A percentile compares a stretch with the other conserved stretches of the same genome.
Evolutionary conservation across 2,329 filamentous ascomycete genomes (phyloP).

Genomic region (Xylariaceae sp.): DNA sequence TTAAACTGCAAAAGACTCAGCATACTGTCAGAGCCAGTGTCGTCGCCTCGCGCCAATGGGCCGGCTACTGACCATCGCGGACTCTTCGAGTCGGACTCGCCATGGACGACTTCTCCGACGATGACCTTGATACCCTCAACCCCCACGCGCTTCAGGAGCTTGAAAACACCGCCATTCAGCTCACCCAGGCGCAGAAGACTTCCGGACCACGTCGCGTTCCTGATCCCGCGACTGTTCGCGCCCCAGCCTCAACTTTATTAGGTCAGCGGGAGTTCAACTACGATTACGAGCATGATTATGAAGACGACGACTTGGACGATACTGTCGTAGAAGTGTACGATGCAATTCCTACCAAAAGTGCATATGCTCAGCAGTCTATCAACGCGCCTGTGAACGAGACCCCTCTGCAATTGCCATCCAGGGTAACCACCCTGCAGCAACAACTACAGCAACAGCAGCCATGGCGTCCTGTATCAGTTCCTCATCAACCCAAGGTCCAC

Average conservation of each 20-base stretch:
- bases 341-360: conserved; percentile 33
- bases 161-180: conserved; percentile 57
- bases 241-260: not conserved
- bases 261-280: not conserved
- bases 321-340: conserved; percentile 53
- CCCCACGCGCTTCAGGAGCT: conserved; percentile 54
- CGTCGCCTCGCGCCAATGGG: conserved; percentile 15
- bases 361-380: conserved; percentile 26
- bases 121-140: conserved; percentile 57
- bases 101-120: conserved; percentile 57
- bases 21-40: no score
- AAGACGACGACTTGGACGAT: conserved; percentile 55
- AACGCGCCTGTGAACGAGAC: conserved; percentile 1
- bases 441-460: conserved; percentile 6
- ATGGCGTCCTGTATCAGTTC: conserved; percentile 22
- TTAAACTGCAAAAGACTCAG: no score
- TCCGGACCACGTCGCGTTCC: conserved; percentile 16
- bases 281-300: conserved; percentile 37
- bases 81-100: conserved; percentile 36
- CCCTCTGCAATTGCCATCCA: conserved; percentile 8
- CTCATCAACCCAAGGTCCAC: no score
- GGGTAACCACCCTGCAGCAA: conserved; percentile 13
- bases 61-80: conserved; percentile 18
- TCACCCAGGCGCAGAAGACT: conserved; percentile 45
- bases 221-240: not conserved